Evolutionary conservation across 805 yeast genomes (phyloP), one percentile per base, ranked within the genome.

Genomic region (Yarrowia sp.): DNA sequence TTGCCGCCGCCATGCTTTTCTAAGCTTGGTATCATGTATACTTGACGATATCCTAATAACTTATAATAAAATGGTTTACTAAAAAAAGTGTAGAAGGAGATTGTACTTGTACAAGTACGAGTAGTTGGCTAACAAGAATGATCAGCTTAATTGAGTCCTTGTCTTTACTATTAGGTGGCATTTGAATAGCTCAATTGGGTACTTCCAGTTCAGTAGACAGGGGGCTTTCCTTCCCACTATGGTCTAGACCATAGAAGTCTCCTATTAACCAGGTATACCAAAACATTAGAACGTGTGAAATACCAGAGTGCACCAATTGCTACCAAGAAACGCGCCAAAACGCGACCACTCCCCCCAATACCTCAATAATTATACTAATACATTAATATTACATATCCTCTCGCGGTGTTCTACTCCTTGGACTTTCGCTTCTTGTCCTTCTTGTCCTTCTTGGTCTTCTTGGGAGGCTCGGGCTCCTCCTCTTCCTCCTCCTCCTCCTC

Each of bases 401-500:
- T 15, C 24, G 6, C 20, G 20, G 47, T 38, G 15, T 0, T n/a
- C 24, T 55, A 55, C 47, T 55, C 47, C 63, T 55, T 55, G 52
- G 52, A 47, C 20, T 38, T 39, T n/a, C 49, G 19, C 64, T 58
- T 58, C 64, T 58, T 43, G 40, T 13, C 40, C 40, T 30, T n/a
- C 55, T 58, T 58, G 50, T 40, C 13, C 50, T 42, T 58, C 50
- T 58, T 58, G 50, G 33, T 17, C 64, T 58, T 43, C 64, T 58
- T 58, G 33, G 49, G 49, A 4, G 63, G 63, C 7, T 39, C 61
- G 49, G 63, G 63, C 36, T 40, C 46, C 13, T 36, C 43, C 15
- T 33, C 39, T 30, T 50, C 56, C 44, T 53, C 60, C 17, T 50
- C 56, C 1, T 36, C 43, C 80, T 80, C 71, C 79, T 79, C 80